Percentiles rank a stretch among this genome's conserved stretches.
These are phyloP conservation scores for Botrytis cinerea DNA, from an alignment of 2,329 filamentous ascomycete genomes.

Conservation along the genomic window DNA sequence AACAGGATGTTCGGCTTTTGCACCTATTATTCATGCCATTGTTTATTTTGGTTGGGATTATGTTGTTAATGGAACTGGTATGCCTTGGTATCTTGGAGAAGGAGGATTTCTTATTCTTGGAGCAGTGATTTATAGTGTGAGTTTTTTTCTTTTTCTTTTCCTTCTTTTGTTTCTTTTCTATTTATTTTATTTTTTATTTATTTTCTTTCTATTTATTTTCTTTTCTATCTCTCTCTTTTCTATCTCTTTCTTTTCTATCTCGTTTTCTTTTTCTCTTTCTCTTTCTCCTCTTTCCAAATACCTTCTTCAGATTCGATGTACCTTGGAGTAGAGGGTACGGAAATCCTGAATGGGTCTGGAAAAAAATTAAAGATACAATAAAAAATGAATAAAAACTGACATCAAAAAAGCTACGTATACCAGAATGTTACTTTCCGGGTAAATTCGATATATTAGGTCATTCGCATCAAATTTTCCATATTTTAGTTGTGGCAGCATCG, in stretches of 20 bases:
- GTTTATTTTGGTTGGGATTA: constrained; percentile 20
- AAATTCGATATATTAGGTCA: constrained; percentile 34
- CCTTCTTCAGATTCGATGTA: background rate
- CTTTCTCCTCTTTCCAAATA: too few species aligned
- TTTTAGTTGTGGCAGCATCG: constrained; percentile 26
- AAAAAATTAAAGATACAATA: background rate
- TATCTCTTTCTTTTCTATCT: background rate
- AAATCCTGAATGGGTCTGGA: too few species aligned
- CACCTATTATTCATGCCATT: constrained; percentile 21
- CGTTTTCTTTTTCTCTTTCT: background rate
- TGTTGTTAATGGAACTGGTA: constrained; percentile 23
- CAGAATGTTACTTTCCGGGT: constrained; percentile 30
- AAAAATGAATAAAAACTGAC: background rate
- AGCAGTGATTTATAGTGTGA: constrained; percentile 21
- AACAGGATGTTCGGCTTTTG: constrained; percentile 10
- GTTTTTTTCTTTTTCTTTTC: background rate
- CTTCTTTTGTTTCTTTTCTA: too few species aligned
- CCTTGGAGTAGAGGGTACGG: background rate
- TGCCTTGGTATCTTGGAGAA: constrained; percentile 31
- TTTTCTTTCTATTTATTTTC: background rate
- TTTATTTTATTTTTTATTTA: background rate
- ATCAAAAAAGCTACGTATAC: constrained; percentile 26
- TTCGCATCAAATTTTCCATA: constrained; percentile 37
- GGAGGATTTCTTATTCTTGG: constrained; percentile 27
- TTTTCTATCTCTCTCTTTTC: too few species aligned